Base-by-base conservation (phyloP, 306 rosid genomes). In the Cucumis sativus region DNA sequence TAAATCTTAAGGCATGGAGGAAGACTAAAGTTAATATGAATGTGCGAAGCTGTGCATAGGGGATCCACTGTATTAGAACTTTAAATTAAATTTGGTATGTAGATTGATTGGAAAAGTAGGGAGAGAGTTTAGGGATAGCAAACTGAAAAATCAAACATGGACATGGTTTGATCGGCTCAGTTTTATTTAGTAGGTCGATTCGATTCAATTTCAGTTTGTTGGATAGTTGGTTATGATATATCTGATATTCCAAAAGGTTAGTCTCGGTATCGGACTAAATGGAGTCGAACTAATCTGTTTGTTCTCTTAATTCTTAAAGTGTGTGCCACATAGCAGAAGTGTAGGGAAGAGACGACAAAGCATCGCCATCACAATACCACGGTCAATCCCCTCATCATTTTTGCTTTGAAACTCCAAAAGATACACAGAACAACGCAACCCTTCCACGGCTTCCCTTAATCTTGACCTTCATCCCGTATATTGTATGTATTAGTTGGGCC, bases 381-480 rank as follows among this genome's bases (percentile, higher is more conserved):
- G 67, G 91, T 85, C 96, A 54, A 75, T 80, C 62, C 35, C 75
- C 80, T 86, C 89, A 92, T 90, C 91, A 90, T 92, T 87, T 75
- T 21, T 49, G 47, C 39, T 81, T 89, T 89, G 96, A 90, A 92
- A 81, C 78, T 77, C 76, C 41, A 60, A 59, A 75, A 56, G 23
- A 69, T 52, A 57, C 33, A 51, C 58, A 68, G 15, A 14, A 35
- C 74, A 14, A 47, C 77, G 45, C 72, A 80, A 33, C 59, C 61
- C 56, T 65, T 65, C 71, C 49, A 8, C 51, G 16, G 21, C 23
- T 62, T 30, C 67, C 11, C 21, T 63, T 63, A 33, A 35, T 10
- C 45, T 11, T n/a, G 11, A 23, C 43, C 47, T 64, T 35, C 70
- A 61, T 61, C 18, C 7, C 16, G 69, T 63, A 4, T 15, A 7